phyloP scores from a whole-genome alignment of 2,329 filamentous ascomycete genomes.

The Neopestalotiopsis rosae region DNA sequence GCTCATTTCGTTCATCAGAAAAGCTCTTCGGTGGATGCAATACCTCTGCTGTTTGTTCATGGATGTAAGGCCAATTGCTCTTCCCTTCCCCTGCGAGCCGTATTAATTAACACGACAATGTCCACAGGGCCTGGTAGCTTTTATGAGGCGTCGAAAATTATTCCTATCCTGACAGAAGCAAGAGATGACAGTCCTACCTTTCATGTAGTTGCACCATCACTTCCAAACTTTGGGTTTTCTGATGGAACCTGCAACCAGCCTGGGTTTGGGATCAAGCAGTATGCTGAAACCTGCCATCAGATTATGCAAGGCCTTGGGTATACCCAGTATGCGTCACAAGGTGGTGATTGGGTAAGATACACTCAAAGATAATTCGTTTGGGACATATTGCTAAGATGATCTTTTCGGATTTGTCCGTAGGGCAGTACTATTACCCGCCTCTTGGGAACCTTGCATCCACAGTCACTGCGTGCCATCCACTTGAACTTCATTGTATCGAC shows the following conservation, averaged over 20 bases:
- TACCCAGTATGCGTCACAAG: conserved; percentile 27
- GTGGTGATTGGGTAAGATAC: conserved; percentile 20
- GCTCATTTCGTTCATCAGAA: conserved; percentile 3
- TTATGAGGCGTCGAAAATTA: neutral
- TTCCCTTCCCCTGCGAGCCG: no score
- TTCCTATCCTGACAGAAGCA: neutral
- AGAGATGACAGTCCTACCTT: conserved; percentile 31
- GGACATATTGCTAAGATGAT: no score
- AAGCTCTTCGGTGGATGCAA: neutral
- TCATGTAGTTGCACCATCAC: conserved; percentile 41
- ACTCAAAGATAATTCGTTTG: no score
- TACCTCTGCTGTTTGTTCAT: conserved; percentile 25
- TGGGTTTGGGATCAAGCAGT: conserved; percentile 34
- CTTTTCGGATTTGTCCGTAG: neutral
- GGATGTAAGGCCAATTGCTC: conserved; percentile 16
- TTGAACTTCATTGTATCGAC: conserved; percentile 20
- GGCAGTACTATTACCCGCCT: conserved; percentile 16
- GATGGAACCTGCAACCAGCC: conserved; percentile 24
- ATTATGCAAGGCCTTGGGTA: conserved; percentile 40
- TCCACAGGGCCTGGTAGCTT: neutral
- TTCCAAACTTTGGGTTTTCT: conserved; percentile 44
- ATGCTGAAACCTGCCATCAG: conserved; percentile 35
- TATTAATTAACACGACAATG: neutral
- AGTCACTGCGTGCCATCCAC: conserved; percentile 21
- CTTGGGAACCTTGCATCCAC: conserved; percentile 17